Evolutionary conservation across 1,284 basidiomycete species (phyloP).

Genomic region (Tilletia setariae): DNA sequence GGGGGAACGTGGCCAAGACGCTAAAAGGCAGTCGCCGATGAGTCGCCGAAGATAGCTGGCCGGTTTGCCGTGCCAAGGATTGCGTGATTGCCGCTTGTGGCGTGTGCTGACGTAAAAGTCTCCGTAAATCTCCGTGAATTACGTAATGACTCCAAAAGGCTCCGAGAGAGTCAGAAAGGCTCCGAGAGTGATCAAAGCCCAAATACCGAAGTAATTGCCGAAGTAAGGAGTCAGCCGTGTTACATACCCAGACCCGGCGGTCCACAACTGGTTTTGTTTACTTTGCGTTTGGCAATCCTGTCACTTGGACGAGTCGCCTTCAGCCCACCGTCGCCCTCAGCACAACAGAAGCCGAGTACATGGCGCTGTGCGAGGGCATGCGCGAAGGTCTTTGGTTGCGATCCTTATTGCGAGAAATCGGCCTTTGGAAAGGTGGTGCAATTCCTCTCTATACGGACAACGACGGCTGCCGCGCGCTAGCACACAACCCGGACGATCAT

Average conservation of each 20-base stretch:
- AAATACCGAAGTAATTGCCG: no score
- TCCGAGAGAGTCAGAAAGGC: no score
- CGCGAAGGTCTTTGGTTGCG: background rate
- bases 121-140: no score
- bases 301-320: background rate
- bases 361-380: background rate
- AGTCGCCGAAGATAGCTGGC: no score
- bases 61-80: no score
- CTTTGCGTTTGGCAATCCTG: background rate
- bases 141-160: no score
- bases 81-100: no score
- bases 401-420: background rate
- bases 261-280: background rate
- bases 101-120: no score
- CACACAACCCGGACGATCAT: background rate
- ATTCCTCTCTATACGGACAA: background rate
- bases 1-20: no score
- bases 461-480: background rate
- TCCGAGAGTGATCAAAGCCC: no score
- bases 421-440: background rate
- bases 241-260: background rate
- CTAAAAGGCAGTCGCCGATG: no score
- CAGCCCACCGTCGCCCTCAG: background rate
- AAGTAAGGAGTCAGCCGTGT: no score
- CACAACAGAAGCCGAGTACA: constrained; percentile 4